These are phyloP conservation scores for Puya raimondii DNA, from an alignment of 176 grass and related monocot genomes.

Conservation along the genomic window DNA sequence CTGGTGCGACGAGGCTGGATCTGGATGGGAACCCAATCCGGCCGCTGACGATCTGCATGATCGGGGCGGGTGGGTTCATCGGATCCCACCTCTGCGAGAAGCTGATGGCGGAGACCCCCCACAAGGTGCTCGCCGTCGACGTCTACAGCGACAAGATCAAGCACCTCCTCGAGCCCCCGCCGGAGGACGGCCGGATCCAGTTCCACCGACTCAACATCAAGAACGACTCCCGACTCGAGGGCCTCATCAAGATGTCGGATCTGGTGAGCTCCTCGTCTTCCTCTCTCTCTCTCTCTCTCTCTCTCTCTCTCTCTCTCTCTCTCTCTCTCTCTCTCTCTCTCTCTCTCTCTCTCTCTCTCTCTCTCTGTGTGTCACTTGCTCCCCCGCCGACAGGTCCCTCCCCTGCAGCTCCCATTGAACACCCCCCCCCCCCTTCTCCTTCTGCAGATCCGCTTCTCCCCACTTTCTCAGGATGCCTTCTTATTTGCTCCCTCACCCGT, in stretches of 20 bases:
- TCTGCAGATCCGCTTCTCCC: too few relatives aligned
- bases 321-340: not conserved
- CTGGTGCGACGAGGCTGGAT: conserved; percentile 40
- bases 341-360: not conserved
- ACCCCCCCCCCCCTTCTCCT: too few relatives aligned
- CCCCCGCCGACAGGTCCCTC: too few relatives aligned
- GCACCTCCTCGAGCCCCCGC: conserved; percentile 60
- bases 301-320: too few relatives aligned
- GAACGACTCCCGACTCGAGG: conserved; percentile 87
- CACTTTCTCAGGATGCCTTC: too few relatives aligned
- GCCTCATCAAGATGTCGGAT: conserved; percentile 90
- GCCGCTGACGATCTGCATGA: conserved; percentile 85
- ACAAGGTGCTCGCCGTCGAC: conserved; percentile 72
- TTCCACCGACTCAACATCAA: conserved; percentile 99
- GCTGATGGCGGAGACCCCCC: conserved; percentile 72
- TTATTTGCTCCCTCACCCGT: too few relatives aligned
- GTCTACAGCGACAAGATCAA: conserved; percentile 99
- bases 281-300: not conserved
- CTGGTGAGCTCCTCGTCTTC: conserved; percentile 23
- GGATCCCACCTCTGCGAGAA: conserved; percentile 99
- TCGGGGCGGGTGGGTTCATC: conserved; percentile 91
- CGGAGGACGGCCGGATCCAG: conserved; percentile 43
- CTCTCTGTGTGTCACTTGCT: too few relatives aligned
- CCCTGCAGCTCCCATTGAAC: too few relatives aligned
- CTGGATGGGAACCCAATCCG: conserved; percentile 63